phyloP scores from a whole-genome alignment of 495 filamentous ascomycete species.

The Aspergillus homomorphus region DNA sequence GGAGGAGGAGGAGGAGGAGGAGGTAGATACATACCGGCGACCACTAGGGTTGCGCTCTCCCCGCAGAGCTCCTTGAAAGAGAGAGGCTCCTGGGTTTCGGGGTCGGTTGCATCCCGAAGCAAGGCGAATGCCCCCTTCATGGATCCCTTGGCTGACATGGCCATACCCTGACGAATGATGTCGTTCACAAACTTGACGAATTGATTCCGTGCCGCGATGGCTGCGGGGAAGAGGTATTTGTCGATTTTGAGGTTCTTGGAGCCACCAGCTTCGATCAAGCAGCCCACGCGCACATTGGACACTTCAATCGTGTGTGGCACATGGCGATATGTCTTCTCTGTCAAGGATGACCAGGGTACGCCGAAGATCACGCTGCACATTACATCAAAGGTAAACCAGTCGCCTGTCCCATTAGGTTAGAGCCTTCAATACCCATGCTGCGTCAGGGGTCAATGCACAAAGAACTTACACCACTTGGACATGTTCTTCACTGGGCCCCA shows the following conservation, averaged over 20 bases:
- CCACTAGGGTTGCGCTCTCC: conserved; percentile 51
- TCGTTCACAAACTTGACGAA: not conserved
- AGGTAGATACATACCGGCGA: conserved; percentile 23
- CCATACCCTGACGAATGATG: conserved; percentile 6
- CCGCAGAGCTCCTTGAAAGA: conserved; percentile 54
- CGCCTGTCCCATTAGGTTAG: not conserved
- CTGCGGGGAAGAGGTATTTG: not conserved
- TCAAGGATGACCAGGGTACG: not conserved
- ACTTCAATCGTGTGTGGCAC: conserved; percentile 17
- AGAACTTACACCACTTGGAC: conserved; percentile 27
- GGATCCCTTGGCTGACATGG: conserved; percentile 7
- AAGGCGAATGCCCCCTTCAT: conserved; percentile 60
- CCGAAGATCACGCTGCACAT: conserved; percentile 13
- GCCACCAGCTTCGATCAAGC: not conserved
- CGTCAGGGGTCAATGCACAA: not conserved
- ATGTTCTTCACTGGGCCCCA: conserved; percentile 29
- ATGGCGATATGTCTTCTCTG: conserved; percentile 12
- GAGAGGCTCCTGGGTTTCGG: conserved; percentile 56
- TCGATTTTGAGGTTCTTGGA: not conserved
- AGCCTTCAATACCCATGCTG: not conserved
- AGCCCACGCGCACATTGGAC: conserved; percentile 14
- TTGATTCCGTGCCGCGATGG: not conserved
- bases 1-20: too few relatives aligned
- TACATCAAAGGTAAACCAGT: conserved; percentile 14
- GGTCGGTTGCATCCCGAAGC: conserved; percentile 57